Base-by-base conservation (phyloP, 1,139 yeast genomes). In the Suhomyces atakaporum region DNA sequence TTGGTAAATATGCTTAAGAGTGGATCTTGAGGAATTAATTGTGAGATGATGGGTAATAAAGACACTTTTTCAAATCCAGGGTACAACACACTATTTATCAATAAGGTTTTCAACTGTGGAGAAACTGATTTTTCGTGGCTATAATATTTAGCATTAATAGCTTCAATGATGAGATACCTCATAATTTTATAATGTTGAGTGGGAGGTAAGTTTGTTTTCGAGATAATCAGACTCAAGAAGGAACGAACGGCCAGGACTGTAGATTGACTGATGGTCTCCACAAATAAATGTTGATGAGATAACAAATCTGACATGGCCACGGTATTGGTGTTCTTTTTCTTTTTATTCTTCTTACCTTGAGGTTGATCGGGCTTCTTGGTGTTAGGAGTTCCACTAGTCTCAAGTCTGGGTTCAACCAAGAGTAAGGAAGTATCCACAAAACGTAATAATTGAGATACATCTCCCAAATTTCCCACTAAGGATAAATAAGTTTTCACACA, bases 1-100 rank as follows among this genome's bases (percentile, higher is more conserved):
- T 85, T 85, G 42, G 79, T 73, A 50, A 87, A 67, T 3, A 80
- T 71, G 52, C 81, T 79, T 28, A 73, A 45, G 14, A 74, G 46
- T 2, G 60, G 60, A 44, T 71, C 71, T 16, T 60, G 50, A 3
- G 66, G 67, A 46, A 86, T 58, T 4, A 73, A 62, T 2, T 69
- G 59, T n/a, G 77, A 60, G 1, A 85, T 83, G 44, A 88, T 80
- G 9, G 96, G 95, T 43, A 86, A 66, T 19, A 85, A 68, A 8
- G 87, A 80, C 27, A 76, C 72, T 42, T 79, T 77, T 29, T 74
- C 75, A 35, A 66, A 68, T 3, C 85, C 85, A 3, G 95, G 95
- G 49, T 74, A 75, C 31, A 84, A 51, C 1, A 84, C 79, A 11
- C 84, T 60, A 16, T 69, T 62, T 39, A 78, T 67, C 39, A 83